Conservation (phyloP, 108 stramenopile genomes). For the Pseudonitzschia multistriata region DNA sequence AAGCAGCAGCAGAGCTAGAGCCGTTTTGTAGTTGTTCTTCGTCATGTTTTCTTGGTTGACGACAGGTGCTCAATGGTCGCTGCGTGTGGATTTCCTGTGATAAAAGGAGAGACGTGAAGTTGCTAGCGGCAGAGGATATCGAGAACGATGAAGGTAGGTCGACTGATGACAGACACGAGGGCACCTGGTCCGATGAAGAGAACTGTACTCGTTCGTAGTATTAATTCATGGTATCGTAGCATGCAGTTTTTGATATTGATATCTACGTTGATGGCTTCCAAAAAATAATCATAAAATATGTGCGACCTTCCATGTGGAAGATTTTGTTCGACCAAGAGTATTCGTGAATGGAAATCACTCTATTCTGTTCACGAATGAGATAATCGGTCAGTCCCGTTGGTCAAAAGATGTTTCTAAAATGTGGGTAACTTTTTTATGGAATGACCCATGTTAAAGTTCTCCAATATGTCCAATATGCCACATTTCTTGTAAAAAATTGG, state of each 20-base stretch:
- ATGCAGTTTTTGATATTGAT: background rate
- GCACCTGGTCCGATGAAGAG: too few relatives aligned
- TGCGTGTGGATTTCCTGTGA: background rate
- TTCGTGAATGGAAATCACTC: constrained; percentile 2
- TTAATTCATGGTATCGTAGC: background rate
- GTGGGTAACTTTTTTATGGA: too few relatives aligned
- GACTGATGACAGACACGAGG: too few relatives aligned
- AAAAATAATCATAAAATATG: background rate
- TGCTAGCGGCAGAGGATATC: too few relatives aligned
- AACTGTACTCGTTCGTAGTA: background rate
- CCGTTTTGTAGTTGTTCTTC: background rate
- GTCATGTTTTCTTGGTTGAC: background rate
- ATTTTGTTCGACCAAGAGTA: background rate
- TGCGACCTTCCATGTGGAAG: background rate
- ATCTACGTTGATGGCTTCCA: background rate
- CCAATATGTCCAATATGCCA: too few relatives aligned
- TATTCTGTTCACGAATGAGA: too few relatives aligned
- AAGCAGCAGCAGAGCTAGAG: background rate
- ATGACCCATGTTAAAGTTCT: too few relatives aligned
- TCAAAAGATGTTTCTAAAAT: too few relatives aligned
- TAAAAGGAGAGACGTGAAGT: too few relatives aligned
- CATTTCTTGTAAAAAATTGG: too few relatives aligned
- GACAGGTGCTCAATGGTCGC: background rate
- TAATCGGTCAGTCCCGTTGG: too few relatives aligned
- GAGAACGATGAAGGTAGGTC: too few relatives aligned